Base-by-base conservation (phyloP, 257 asterid species). In the Penstemon davidsonii region DNA sequence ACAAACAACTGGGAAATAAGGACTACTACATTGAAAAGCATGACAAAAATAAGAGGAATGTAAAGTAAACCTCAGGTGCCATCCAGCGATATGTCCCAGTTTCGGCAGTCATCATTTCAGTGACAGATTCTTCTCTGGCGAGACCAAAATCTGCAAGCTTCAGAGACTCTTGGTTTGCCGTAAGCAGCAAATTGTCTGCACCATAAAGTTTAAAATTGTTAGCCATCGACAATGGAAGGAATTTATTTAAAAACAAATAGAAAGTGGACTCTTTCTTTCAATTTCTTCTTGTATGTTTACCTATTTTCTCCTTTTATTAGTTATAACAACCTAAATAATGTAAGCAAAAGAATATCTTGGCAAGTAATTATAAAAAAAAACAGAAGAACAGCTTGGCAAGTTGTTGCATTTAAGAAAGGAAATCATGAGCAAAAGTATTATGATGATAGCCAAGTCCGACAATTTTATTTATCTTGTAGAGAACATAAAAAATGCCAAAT, bases 21-120 rank as follows among this genome's bases (percentile, higher is more conserved):
- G 52, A n/a, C 19, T 62, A 18, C 9, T 9, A 56, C 51, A 42
- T 19, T 37, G 25, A 67, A 73, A 19, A 49, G 65, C 40, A 11
- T 3, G 39, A 36, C 7, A 56, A 33, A 56, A 25, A 25, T 25
- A 25, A 1, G 33, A 25, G 33, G 1, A 25, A 25, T 25, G 33
- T 25, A 71, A 12, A 62, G 73, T 82, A 73, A 72, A 92, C 98
- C 96, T 92, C 98, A 40, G 98, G 98, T 73, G 98, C 98, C 98
- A 92, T 92, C 98, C 98, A 92, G 41, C 96, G 96, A 75, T 92
- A 92, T 3, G 98, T 92, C 75, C 98, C 98, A 33, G 98, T 92
- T 79, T 92, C 98, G 10, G 98, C 98, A 55, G 98, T 92, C 98
- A 92, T 92, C 98, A 92, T 92, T 80, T 92, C 98, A 46, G 97